Conservation (phyloP, 2,329 filamentous ascomycete species). For the Monilinia fructigena region DNA sequence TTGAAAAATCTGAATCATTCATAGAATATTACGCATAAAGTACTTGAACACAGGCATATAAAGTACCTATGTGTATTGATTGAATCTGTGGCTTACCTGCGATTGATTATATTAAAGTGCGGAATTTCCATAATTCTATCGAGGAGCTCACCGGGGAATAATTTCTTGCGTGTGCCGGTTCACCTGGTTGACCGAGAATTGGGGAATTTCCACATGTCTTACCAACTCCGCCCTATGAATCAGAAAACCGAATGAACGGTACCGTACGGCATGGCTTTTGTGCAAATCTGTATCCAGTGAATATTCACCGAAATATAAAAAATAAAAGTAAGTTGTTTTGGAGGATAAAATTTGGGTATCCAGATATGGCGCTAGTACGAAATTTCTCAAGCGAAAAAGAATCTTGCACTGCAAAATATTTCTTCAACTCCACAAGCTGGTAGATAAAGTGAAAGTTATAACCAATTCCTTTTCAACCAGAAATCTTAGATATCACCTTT, state of each 20-base stretch:
- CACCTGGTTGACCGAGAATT: not conserved
- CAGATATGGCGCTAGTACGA: conserved; percentile 13
- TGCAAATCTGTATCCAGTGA: not conserved
- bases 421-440: conserved; percentile 1
- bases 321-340: not conserved
- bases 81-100: not conserved
- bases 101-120: not conserved
- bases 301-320: not conserved
- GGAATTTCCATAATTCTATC: not conserved
- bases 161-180: not conserved
- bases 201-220: not conserved
- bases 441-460: not conserved
- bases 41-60: no score
- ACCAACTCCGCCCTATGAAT: not conserved
- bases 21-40: not conserved
- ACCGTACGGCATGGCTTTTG: not conserved
- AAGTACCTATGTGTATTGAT: no score
- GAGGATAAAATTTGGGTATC: conserved; percentile 5
- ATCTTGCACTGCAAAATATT: conserved; percentile 18
- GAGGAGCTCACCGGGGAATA: not conserved
- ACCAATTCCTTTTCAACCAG: not conserved
- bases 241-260: not conserved
- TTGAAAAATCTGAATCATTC: not conserved
- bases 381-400: conserved; percentile 19
- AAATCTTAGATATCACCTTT: not conserved